phyloP scores from a whole-genome alignment of 805 yeast genomes.

The Ogataea wickerhamii region DNA sequence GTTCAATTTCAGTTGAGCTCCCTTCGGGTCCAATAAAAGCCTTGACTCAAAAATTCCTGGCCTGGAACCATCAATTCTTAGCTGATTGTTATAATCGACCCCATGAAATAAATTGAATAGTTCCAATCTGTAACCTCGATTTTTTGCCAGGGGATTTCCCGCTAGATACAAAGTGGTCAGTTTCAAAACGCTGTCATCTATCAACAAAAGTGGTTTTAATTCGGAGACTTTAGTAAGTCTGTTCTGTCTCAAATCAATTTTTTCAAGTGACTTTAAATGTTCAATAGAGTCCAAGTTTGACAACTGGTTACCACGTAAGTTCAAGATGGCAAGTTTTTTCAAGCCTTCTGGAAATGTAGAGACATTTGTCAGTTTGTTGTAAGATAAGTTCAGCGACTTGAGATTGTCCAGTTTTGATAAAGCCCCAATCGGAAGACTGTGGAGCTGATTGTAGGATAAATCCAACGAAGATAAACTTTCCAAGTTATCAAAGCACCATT shows the following conservation, averaged over 20 bases:
- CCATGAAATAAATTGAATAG: slow-evolving; percentile 56
- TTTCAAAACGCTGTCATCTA: slow-evolving; percentile 21
- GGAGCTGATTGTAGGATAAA: slow-evolving; percentile 50
- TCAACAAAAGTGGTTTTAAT: slow-evolving; percentile 38
- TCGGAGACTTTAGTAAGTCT: slow-evolving; percentile 34
- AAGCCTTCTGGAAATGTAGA: slow-evolving; percentile 37
- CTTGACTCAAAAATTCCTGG: slow-evolving; percentile 63
- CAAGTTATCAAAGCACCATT: slow-evolving; percentile 29
- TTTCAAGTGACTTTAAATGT: slow-evolving; percentile 40
- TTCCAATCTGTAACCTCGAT: slow-evolving; percentile 48
- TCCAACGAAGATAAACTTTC: slow-evolving; percentile 43
- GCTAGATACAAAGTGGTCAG: slow-evolving; percentile 29
- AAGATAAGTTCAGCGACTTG: slow-evolving; percentile 51
- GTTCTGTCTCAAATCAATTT: slow-evolving; percentile 52
- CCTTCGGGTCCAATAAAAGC: slow-evolving; percentile 47
- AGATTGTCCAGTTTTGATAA: slow-evolving; percentile 45
- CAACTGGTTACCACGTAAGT: slow-evolving; percentile 48
- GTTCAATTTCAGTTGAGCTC: slow-evolving; percentile 41
- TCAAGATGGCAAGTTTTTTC: slow-evolving; percentile 42
- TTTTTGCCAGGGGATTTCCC: slow-evolving; percentile 37
- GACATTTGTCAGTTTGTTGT: slow-evolving; percentile 39
- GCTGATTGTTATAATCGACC: slow-evolving; percentile 41
- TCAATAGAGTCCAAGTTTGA: slow-evolving; percentile 43
- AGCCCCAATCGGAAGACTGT: slow-evolving; percentile 47
- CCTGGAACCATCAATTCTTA: slow-evolving; percentile 55